Base-by-base conservation (phyloP, 495 filamentous ascomycete species). In the Penicillium coprophilum region DNA sequence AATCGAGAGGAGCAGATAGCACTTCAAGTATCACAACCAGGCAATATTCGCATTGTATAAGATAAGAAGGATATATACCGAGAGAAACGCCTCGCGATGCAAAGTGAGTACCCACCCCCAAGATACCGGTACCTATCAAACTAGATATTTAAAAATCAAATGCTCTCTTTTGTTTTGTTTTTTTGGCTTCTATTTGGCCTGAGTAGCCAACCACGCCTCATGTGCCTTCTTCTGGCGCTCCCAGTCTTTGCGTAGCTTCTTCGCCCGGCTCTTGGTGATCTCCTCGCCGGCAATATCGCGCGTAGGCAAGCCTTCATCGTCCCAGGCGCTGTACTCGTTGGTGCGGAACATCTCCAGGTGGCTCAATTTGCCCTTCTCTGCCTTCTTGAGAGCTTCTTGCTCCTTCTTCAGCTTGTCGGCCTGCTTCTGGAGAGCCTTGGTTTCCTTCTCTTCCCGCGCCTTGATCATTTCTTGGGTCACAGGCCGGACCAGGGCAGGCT, bases 171-270 rank as follows among this genome's bases (percentile, higher is more conserved):
- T 30, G 15, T 39, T 46, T 36, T 58, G 44, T 30, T 11, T 39
- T 46, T 17, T 28, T 32, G 56, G 12, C 24, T 7, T 53, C 41
- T 65, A 65, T 61, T 68, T 61, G 43, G 63, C 60, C 47, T 75
- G 74, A 23, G 61, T 68, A 17, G 67, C 77, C 63, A 79, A 62
- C 83, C 76, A 89, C 54, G 70, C 74, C 69, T 96, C 89, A 68
- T 96, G 88, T 54, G 82, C 62, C 80, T 90, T 96, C 80, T 88
- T 95, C 78, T 97, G 94, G 69, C 77, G 85, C 66, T 96, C 90
- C 91, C 90, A 96, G 27, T 90, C 89, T 78, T 97, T 97, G 75
- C 74, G 85, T 34, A 97, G 68, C 81, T 91, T 95, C 81, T 97
- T 98, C 32, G 56, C 55, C 61, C 82, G 80, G 53, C 80, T 87